Conservation (phyloP, 2,329 filamentous ascomycete species). For the Berkeleyomyces rouxiae region DNA sequence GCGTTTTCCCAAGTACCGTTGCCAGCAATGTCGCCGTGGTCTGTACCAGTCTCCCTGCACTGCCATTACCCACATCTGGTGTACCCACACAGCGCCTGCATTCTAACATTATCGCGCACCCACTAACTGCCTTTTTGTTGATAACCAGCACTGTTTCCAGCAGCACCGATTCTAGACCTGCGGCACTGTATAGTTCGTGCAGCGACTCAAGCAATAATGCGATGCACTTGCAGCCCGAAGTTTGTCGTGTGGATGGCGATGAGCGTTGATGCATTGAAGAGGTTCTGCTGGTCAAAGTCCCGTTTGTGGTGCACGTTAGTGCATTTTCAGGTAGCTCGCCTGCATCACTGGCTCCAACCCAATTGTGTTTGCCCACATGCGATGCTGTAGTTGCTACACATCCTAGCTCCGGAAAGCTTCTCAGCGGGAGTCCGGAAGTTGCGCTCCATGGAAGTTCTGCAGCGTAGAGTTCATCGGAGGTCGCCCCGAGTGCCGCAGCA, state of each 20-base stretch:
- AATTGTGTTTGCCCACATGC: no score
- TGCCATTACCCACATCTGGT: slow-evolving; percentile 18
- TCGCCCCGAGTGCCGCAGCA: no score
- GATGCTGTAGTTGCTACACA: no score
- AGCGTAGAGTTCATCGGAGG: no score
- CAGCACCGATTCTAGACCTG: slow-evolving; percentile 23
- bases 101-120: slow-evolving; percentile 30
- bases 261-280: neutral
- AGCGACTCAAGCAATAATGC: slow-evolving; percentile 25
- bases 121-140: slow-evolving; percentile 32
- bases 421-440: no score
- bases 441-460: no score
- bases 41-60: slow-evolving; percentile 18
- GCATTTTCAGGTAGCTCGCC: neutral
- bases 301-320: neutral
- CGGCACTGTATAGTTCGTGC: slow-evolving; percentile 30
- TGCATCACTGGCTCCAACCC: no score
- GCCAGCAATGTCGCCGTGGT: slow-evolving; percentile 33
- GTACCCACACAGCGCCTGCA: slow-evolving; percentile 29
- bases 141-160: slow-evolving; percentile 30
- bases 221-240: neutral
- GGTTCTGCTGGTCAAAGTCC: neutral
- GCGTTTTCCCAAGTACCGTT: slow-evolving; percentile 31
- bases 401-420: no score
- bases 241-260: neutral